Percentiles rank a stretch among this genome's conserved stretches.
Conservation (phyloP, 805 yeast species). For the Suhomyces kilbournensis region DNA sequence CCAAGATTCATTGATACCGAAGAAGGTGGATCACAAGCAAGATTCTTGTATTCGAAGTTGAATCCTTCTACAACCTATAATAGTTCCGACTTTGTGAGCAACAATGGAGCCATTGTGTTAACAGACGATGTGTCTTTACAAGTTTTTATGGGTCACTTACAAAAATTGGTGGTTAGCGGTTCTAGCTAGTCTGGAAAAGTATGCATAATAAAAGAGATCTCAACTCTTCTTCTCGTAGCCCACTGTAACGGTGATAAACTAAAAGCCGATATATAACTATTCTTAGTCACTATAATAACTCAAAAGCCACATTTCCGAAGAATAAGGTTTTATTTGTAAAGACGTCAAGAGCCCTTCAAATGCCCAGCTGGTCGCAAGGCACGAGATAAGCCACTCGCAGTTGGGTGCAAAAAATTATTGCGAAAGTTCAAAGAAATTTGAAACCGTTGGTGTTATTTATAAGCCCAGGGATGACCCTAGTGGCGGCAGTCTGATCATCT, state of each 20-base stretch:
- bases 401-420: neutral
- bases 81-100: conserved; percentile 47
- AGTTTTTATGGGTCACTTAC: conserved; percentile 92
- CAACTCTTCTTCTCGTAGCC: too few relatives aligned
- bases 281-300: neutral
- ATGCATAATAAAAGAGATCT: neutral
- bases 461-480: too few relatives aligned
- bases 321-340: too few relatives aligned
- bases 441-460: too few relatives aligned
- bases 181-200: conserved; percentile 21
- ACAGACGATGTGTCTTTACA: conserved; percentile 96
- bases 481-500: too few relatives aligned
- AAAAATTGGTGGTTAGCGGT: conserved; percentile 75
- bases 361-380: neutral
- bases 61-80: conserved; percentile 89
- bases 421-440: too few relatives aligned
- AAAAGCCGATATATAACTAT: too few relatives aligned
- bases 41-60: conserved; percentile 90
- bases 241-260: too few relatives aligned
- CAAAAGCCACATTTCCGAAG: too few relatives aligned
- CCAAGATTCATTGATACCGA: conserved; percentile 97
- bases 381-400: neutral
- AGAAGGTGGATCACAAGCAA: conserved; percentile 98
- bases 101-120: conserved; percentile 72
- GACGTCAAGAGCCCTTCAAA: too few relatives aligned